Evolutionary conservation across 331 rosid genomes (phyloP).

Genomic region (Acacia concinna): DNA sequence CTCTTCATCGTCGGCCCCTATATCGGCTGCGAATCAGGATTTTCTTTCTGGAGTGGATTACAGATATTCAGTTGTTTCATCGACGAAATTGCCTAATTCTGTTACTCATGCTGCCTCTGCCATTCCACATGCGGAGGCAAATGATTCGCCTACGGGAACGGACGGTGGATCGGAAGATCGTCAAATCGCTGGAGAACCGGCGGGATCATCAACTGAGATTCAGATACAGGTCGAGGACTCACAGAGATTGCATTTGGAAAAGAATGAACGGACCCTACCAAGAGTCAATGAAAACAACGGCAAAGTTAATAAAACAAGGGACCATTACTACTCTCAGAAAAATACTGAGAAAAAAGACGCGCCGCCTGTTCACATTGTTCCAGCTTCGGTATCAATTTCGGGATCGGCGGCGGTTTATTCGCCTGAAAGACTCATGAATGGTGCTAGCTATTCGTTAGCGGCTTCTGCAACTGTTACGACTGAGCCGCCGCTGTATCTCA

Average conservation of each 20-base stretch:
- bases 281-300: constrained; percentile 39
- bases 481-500: constrained; percentile 50
- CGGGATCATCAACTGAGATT: constrained; percentile 26
- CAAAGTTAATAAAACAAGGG: constrained; percentile 28
- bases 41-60: constrained; percentile 60
- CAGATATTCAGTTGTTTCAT: constrained; percentile 37
- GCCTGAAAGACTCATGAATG: constrained; percentile 45
- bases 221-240: constrained; percentile 48
- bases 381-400: constrained; percentile 32
- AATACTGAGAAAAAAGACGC: constrained; percentile 33
- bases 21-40: constrained; percentile 40
- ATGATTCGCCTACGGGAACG: constrained; percentile 39
- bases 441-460: constrained; percentile 41
- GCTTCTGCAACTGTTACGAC: constrained; percentile 34
- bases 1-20: constrained; percentile 40
- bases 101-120: constrained; percentile 28
- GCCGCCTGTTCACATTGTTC: background rate
- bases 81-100: constrained; percentile 40
- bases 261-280: constrained; percentile 37
- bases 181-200: constrained; percentile 35
- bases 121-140: constrained; percentile 32
- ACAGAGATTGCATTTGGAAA: constrained; percentile 46
- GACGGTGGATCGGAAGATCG: constrained; percentile 58
- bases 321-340: constrained; percentile 39
- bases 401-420: background rate